Evolutionary conservation across 2,329 filamentous ascomycete species (phyloP).

Genomic region (Aspergillus carbonarius): DNA sequence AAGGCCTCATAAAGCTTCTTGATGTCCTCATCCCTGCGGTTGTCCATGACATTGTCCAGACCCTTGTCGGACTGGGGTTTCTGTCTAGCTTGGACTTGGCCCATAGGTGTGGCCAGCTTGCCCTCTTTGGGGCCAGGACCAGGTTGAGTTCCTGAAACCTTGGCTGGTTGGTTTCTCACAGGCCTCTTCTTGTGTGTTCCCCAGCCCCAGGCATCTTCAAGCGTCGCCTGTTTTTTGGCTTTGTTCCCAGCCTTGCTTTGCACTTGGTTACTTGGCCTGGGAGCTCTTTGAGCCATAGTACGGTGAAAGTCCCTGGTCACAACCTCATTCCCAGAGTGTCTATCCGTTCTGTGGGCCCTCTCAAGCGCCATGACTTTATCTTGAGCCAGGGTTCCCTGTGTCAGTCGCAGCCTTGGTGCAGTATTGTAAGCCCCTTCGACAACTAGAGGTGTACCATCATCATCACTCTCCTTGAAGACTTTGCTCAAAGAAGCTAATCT

Average conservation of each 20-base stretch:
- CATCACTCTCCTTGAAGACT: background rate
- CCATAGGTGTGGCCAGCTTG: background rate
- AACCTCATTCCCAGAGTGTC: slow-evolving; percentile 19
- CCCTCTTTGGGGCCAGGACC: background rate
- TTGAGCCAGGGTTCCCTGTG: slow-evolving; percentile 2
- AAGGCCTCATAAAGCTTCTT: slow-evolving; percentile 31
- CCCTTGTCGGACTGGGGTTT: background rate
- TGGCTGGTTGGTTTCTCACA: slow-evolving; percentile 2
- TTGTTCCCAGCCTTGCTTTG: slow-evolving; percentile 18
- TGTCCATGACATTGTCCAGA: background rate
- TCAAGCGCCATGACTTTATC: slow-evolving; percentile 18
- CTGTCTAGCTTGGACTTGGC: background rate
- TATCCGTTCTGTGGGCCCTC: slow-evolving; percentile 2
- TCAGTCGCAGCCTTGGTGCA: background rate
- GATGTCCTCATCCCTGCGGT: slow-evolving; percentile 7
- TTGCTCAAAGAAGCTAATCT: slow-evolving; percentile 7
- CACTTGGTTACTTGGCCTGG: slow-evolving; percentile 15
- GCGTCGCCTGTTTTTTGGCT: slow-evolving; percentile 27
- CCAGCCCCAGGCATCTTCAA: slow-evolving; percentile 36
- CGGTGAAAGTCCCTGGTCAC: slow-evolving; percentile 25
- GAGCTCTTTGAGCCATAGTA: slow-evolving; percentile 33
- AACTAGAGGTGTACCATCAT: background rate
- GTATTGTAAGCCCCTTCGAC: background rate
- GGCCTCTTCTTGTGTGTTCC: slow-evolving; percentile 15
- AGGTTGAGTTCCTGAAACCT: background rate